Evolutionary conservation across 2,329 filamentous ascomycete genomes (phyloP).

Genomic region (Botryotinia globosa): DNA sequence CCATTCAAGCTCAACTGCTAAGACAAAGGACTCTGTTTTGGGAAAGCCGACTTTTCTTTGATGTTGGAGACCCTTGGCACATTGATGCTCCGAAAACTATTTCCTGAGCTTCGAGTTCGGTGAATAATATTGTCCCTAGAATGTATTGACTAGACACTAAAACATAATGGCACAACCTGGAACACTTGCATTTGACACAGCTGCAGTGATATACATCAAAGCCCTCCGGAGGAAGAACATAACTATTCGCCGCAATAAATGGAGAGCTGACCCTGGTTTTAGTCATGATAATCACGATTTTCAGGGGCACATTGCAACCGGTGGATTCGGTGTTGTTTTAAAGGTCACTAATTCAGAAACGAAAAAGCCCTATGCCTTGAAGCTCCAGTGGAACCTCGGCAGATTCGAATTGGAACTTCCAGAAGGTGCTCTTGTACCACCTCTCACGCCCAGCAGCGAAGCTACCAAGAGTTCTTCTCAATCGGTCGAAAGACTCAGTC

Average conservation of each 20-base stretch:
- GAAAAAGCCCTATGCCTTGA: conserved; percentile 1
- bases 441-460: neutral
- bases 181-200: neutral
- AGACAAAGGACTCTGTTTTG: neutral
- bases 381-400: neutral
- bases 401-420: neutral
- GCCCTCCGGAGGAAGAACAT: neutral
- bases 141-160: neutral
- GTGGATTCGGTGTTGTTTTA: neutral
- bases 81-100: neutral
- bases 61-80: neutral
- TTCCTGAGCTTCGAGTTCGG: neutral
- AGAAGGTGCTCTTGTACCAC: neutral
- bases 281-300: neutral
- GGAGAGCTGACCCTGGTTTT: neutral
- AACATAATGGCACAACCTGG: neutral
- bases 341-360: neutral
- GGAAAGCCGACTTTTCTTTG: neutral
- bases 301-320: neutral
- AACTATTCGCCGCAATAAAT: conserved; percentile 13
- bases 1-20: neutral
- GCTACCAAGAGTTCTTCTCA: neutral
- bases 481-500: neutral
- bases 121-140: neutral
- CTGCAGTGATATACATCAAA: neutral